These are phyloP conservation scores for Fusarium phyllophilum DNA, from an alignment of 2,329 filamentous ascomycete species.

Conservation along the genomic window DNA sequence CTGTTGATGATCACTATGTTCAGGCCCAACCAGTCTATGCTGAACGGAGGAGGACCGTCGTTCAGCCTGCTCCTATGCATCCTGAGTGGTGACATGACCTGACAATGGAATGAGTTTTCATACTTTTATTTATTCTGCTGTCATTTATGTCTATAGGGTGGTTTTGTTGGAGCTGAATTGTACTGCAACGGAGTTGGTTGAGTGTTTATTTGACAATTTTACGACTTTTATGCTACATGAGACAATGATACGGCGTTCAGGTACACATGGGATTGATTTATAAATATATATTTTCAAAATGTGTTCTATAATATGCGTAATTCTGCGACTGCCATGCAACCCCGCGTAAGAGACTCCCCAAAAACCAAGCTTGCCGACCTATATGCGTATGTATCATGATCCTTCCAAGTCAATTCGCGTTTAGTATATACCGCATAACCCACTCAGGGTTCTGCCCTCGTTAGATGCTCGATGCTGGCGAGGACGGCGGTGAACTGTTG, in stretches of 20 bases:
- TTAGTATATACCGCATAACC: slow-evolving; percentile 17
- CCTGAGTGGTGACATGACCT: slow-evolving; percentile 10
- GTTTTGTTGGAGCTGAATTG: background rate
- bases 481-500: slow-evolving; percentile 29
- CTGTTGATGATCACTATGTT: slow-evolving; percentile 31
- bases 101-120: background rate
- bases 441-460: background rate
- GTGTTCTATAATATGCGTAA: slow-evolving; percentile 3
- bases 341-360: slow-evolving; percentile 17
- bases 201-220: background rate
- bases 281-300: slow-evolving; percentile 4
- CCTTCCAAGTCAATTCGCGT: background rate
- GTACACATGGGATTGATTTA: background rate
- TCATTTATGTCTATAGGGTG: background rate
- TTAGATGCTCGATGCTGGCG: slow-evolving; percentile 16
- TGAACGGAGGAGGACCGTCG: slow-evolving; percentile 24
- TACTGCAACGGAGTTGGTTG: background rate
- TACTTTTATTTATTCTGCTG: background rate
- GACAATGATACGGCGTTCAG: background rate
- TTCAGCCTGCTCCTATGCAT: slow-evolving; percentile 19
- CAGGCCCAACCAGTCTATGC: slow-evolving; percentile 34
- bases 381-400: slow-evolving; percentile 7
- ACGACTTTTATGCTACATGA: slow-evolving; percentile 3
- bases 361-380: slow-evolving; percentile 2
- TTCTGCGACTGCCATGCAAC: slow-evolving; percentile 5